A percentile compares a stretch with the other conserved stretches of the same genome.
These are phyloP conservation scores for Herpetomonas tarakana DNA, from an alignment of 208 protist species.

Conservation along the genomic window DNA sequence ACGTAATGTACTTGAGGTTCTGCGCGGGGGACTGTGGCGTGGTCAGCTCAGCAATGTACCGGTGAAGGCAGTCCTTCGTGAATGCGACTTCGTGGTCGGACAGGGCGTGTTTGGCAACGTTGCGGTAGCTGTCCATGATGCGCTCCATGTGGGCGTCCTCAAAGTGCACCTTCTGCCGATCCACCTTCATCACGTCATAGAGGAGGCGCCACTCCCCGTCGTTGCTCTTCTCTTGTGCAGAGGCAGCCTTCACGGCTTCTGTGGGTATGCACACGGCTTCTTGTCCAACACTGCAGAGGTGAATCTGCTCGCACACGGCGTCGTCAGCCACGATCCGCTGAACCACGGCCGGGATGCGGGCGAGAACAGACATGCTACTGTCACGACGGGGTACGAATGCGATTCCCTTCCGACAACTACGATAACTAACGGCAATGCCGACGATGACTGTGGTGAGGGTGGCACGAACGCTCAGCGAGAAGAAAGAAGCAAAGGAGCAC, in stretches of 20 bases:
- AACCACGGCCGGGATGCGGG: conserved; percentile 16
- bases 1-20: conserved; percentile 79
- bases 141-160: conserved; percentile 45
- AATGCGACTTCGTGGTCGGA: conserved; percentile 5
- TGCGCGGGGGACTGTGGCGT: conserved; percentile 15
- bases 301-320: conserved; percentile 16
- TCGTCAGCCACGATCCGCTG: conserved; percentile 20
- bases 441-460: too few species aligned
- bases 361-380: conserved; percentile 2
- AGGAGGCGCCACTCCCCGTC: conserved; percentile 29
- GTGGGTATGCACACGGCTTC: not conserved
- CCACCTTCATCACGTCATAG: conserved; percentile 78
- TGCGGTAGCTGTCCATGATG: conserved; percentile 38
- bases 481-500: too few species aligned
- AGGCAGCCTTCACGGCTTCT: conserved; percentile 2
- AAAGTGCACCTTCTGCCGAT: conserved; percentile 39
- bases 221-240: not conserved
- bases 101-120: conserved; percentile 10
- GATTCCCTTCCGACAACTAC: not conserved
- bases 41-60: conserved; percentile 27
- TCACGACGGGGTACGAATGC: not conserved
- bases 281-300: conserved; percentile 4
- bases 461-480: too few species aligned
- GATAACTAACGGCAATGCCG: too few species aligned
- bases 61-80: conserved; percentile 18